A percentile compares a stretch with the other conserved stretches of the same genome.
Evolutionary conservation across 805 yeast species (phyloP).

Genomic region (Zygoascus ofunaensis): DNA sequence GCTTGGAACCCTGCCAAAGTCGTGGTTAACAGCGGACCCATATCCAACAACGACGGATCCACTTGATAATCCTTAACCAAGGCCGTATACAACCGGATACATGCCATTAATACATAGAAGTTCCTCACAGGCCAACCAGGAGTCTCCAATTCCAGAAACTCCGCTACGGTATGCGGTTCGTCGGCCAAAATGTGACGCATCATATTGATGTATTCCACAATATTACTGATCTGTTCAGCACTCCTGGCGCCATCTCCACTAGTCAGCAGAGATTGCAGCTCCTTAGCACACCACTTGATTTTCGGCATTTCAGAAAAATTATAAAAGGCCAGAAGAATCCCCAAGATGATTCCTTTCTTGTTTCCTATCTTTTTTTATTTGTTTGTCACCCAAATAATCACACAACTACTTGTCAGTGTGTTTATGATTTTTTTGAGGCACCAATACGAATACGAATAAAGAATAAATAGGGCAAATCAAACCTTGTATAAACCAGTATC

Average conservation of each 20-base stretch:
- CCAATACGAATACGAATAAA: no score
- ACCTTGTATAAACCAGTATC: no score
- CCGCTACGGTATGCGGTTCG: not conserved
- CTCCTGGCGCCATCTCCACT: not conserved
- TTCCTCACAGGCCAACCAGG: not conserved
- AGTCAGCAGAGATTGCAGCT: not conserved
- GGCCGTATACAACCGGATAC: not conserved
- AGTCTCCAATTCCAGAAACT: not conserved
- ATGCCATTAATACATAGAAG: not conserved
- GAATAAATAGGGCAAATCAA: no score
- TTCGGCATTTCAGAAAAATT: no score
- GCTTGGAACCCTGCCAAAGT: not conserved
- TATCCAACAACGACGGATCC: not conserved
- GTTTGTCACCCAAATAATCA: no score
- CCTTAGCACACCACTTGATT: not conserved
- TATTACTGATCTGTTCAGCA: not conserved
- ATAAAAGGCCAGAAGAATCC: not conserved
- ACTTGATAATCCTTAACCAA: not conserved
- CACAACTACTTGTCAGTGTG: no score
- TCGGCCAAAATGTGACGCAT: not conserved
- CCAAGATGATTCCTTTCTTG: not conserved
- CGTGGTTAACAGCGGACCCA: not conserved
- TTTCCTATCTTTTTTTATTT: no score
- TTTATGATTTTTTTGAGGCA: no score
- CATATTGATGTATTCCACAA: not conserved